Evolutionary conservation across 495 filamentous ascomycete genomes (phyloP).

Genomic region (Penicillium soppii): DNA sequence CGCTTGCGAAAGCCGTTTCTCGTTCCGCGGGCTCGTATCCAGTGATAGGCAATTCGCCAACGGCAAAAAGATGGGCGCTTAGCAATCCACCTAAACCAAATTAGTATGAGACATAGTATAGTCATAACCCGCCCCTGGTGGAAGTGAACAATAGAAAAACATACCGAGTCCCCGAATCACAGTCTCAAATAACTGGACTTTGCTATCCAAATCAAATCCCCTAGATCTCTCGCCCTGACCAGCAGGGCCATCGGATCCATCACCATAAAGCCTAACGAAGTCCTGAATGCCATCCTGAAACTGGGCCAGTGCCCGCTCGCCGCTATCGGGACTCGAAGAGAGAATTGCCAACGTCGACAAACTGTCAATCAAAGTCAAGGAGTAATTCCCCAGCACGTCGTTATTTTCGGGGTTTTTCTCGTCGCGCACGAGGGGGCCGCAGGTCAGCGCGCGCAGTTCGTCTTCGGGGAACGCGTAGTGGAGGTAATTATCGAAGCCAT

Average conservation of each 20-base stretch:
- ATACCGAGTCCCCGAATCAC: slow-evolving; percentile 84
- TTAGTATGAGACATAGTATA: neutral
- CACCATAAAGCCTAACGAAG: slow-evolving; percentile 84
- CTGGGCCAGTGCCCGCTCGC: slow-evolving; percentile 62
- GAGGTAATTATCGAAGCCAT: slow-evolving; percentile 96
- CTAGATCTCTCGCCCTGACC: slow-evolving; percentile 72
- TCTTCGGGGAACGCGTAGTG: slow-evolving; percentile 93
- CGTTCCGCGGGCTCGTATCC: slow-evolving; percentile 60
- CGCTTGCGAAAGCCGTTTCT: slow-evolving; percentile 34
- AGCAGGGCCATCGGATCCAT: slow-evolving; percentile 66
- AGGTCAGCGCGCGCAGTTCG: slow-evolving; percentile 87
- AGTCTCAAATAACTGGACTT: slow-evolving; percentile 97
- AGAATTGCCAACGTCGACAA: slow-evolving; percentile 90
- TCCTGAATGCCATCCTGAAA: slow-evolving; percentile 79
- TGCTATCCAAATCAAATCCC: slow-evolving; percentile 94
- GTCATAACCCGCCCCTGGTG: no score
- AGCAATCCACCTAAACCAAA: slow-evolving; percentile 64
- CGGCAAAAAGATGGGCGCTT: slow-evolving; percentile 89
- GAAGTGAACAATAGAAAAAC: neutral
- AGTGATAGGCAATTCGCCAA: slow-evolving; percentile 80
- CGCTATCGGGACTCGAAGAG: slow-evolving; percentile 62
- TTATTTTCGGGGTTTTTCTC: slow-evolving; percentile 82
- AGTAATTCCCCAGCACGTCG: slow-evolving; percentile 96
- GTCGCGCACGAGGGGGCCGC: slow-evolving; percentile 79
- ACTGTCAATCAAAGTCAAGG: slow-evolving; percentile 91